Evolutionary conservation across 306 rosid species (phyloP).

Genomic region (Malus sylvestris): DNA sequence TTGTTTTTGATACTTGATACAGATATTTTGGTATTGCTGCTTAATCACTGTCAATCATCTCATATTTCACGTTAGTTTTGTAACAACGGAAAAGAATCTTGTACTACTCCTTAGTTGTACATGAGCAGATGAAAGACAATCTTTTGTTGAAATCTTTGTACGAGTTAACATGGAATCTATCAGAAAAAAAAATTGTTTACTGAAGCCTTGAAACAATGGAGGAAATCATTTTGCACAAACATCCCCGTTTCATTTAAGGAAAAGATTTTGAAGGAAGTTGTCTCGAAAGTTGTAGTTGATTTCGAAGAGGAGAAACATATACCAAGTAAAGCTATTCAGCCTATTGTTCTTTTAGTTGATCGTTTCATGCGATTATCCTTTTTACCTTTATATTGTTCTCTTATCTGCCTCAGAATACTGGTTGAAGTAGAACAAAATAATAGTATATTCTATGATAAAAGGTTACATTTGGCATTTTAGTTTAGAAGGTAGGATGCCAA

Average conservation of each 20-base stretch:
- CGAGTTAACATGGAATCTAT: slow-evolving; percentile 12
- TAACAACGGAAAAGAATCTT: too few relatives aligned
- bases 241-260: slow-evolving; percentile 29
- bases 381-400: too few relatives aligned
- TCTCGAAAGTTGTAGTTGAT: slow-evolving; percentile 15
- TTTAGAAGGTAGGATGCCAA: not conserved
- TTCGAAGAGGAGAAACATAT: slow-evolving; percentile 12
- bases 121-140: too few relatives aligned
- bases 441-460: not conserved
- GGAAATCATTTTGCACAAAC: slow-evolving; percentile 26
- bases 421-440: not conserved
- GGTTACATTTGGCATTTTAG: not conserved
- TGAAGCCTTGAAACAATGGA: slow-evolving; percentile 13
- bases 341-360: too few relatives aligned
- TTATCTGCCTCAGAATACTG: not conserved
- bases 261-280: slow-evolving; percentile 8
- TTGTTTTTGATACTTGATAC: not conserved
- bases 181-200: not conserved
- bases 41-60: too few relatives aligned
- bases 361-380: too few relatives aligned
- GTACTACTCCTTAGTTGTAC: too few relatives aligned
- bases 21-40: too few relatives aligned
- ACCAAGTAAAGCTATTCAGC: too few relatives aligned
- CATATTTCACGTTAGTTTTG: too few relatives aligned
- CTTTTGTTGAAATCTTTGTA: not conserved